Percentiles rank a stretch among this genome's conserved stretches.
These are phyloP conservation scores for Yarrowia porcina DNA, from an alignment of 805 yeast genomes.

Conservation along the genomic window DNA sequence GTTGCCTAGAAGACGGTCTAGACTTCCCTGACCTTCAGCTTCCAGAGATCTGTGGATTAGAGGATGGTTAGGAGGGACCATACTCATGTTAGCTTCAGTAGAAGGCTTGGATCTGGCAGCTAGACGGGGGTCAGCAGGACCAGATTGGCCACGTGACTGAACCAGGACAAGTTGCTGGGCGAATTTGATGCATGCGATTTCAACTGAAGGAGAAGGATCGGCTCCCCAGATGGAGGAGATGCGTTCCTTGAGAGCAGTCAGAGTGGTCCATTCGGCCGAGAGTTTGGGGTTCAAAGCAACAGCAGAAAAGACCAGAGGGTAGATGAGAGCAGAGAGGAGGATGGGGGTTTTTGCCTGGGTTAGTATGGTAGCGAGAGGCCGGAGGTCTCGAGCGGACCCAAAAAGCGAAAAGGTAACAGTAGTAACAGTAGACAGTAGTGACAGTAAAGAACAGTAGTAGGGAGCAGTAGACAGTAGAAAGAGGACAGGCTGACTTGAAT, in stretches of 20 bases:
- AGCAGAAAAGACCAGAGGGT: conserved; percentile 47
- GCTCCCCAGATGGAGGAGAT: conserved; percentile 60
- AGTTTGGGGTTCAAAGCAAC: conserved; percentile 41
- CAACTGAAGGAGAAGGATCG: conserved; percentile 46
- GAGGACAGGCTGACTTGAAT: too few relatives aligned
- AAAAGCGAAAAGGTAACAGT: too few relatives aligned
- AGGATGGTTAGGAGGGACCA: conserved; percentile 59
- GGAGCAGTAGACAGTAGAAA: too few relatives aligned
- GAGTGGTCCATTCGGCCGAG: conserved; percentile 52
- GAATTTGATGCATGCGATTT: conserved; percentile 70
- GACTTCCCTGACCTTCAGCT: conserved; percentile 64
- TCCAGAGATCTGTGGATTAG: conserved; percentile 58
- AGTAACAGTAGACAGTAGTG: background rate
- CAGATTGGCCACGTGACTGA: conserved; percentile 45
- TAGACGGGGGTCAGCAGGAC: conserved; percentile 35
- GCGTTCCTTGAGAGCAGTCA: conserved; percentile 53
- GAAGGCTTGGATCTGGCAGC: conserved; percentile 26
- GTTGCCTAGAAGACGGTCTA: conserved; percentile 61
- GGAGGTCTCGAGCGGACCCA: background rate
- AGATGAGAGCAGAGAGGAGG: conserved; percentile 33
- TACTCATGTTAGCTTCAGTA: conserved; percentile 45
- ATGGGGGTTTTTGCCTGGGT: background rate
- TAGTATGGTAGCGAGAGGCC: conserved; percentile 6
- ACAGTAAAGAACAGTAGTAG: too few relatives aligned
- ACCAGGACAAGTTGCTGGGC: conserved; percentile 56